These are phyloP conservation scores for Arthrobotrys conoides DNA, from an alignment of 2,329 filamentous ascomycete species.

Conservation along the genomic window DNA sequence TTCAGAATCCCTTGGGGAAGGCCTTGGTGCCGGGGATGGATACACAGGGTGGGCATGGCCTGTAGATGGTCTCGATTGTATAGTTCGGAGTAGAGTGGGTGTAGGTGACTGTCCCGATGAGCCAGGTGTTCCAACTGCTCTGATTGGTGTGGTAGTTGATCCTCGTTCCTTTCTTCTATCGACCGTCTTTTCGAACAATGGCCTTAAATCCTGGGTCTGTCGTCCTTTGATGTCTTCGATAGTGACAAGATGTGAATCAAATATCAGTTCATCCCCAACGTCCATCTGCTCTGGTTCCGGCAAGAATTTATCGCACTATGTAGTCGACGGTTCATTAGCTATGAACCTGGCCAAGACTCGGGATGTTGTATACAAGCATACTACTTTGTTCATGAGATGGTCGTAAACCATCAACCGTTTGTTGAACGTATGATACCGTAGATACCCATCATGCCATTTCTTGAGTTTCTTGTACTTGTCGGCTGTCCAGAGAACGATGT, in stretches of 20 bases:
- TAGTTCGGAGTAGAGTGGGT: constrained; percentile 37
- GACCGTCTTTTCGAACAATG: constrained; percentile 61
- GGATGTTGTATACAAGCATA: constrained; percentile 31
- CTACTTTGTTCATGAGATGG: constrained; percentile 63
- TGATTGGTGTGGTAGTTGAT: constrained; percentile 37
- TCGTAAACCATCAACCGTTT: constrained; percentile 64
- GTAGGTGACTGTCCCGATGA: constrained; percentile 30
- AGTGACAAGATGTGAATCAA: constrained; percentile 64
- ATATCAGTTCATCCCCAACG: constrained; percentile 63
- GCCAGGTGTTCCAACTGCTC: constrained; percentile 12
- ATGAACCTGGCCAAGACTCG: background rate
- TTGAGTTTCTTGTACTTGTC: constrained; percentile 65
- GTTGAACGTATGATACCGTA: constrained; percentile 64
- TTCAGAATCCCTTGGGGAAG: background rate
- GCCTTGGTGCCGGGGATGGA: constrained; percentile 17
- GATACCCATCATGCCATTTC: constrained; percentile 64
- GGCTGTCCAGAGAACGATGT: constrained; percentile 63
- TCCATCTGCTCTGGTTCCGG: constrained; percentile 61
- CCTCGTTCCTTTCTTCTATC: constrained; percentile 52
- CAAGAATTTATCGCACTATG: constrained; percentile 64
- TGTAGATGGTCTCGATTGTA: constrained; percentile 37
- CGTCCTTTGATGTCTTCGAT: constrained; percentile 63
- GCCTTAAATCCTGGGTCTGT: constrained; percentile 63
- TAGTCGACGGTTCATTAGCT: constrained; percentile 1
- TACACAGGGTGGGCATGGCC: constrained; percentile 38